phyloP scores from a whole-genome alignment of 2,329 filamentous ascomycete genomes.

The Colletotrichum tanaceti region DNA sequence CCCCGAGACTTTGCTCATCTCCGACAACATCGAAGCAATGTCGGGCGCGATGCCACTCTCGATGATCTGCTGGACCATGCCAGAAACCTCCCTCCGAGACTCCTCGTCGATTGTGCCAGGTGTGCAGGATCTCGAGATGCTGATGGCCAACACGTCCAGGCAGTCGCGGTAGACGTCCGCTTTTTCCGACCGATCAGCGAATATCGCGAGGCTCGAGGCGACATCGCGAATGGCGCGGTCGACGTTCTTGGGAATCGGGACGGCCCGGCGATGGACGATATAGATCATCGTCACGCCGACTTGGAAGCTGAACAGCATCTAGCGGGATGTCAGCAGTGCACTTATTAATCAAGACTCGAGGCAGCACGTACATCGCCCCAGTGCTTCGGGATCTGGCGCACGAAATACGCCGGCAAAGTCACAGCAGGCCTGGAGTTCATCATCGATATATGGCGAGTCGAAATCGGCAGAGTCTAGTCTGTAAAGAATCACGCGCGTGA shows the following conservation, averaged over 20 bases:
- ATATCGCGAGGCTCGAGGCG: conserved; percentile 10
- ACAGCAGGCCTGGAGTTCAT: conserved; percentile 9
- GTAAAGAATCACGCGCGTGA: conserved; percentile 13
- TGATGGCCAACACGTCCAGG: conserved; percentile 4
- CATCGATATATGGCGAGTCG: conserved; percentile 7
- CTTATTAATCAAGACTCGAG: not conserved
- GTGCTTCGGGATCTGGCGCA: conserved; percentile 20
- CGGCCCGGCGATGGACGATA: conserved; percentile 3
- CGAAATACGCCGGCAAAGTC: not conserved
- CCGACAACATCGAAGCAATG: conserved; percentile 3
- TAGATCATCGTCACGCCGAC: conserved; percentile 2
- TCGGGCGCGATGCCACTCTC: not conserved
- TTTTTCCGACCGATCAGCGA: conserved; percentile 13
- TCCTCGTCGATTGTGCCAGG: conserved; percentile 6
- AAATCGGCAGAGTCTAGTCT: not conserved
- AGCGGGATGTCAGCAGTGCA: not conserved
- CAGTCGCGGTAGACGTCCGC: conserved; percentile 5
- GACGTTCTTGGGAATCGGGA: conserved; percentile 9
- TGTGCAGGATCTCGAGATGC: conserved; percentile 6
- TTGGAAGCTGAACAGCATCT: conserved; percentile 9
- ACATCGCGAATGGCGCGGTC: conserved; percentile 7
- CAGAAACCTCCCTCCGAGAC: conserved; percentile 1
- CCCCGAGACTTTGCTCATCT: no score
- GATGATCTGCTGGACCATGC: conserved; percentile 8
- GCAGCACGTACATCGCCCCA: conserved; percentile 15